Evolutionary conservation across 805 yeast species (phyloP).

Genomic region (Hyphopichia homilentoma): DNA sequence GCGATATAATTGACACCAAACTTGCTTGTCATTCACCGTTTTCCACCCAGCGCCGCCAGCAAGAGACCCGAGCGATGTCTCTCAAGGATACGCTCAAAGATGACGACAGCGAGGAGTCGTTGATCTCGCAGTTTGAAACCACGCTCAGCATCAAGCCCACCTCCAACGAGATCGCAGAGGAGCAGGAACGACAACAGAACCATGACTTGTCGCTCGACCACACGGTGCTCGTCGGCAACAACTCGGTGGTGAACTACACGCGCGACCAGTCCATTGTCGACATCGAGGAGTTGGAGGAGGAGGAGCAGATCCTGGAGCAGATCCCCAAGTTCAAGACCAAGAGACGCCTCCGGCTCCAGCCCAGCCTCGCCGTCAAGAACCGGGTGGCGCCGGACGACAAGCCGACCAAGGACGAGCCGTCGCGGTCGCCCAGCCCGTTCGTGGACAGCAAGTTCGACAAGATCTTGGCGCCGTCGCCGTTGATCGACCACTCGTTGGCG

Average conservation of each 20-base stretch:
- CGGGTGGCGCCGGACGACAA: conserved; percentile 1
- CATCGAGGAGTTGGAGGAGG: conserved; percentile 32
- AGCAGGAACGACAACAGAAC: conserved; percentile 13
- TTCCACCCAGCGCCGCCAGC: no score
- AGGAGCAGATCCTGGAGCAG: conserved; percentile 31
- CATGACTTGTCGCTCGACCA: conserved; percentile 39
- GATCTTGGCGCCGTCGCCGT: conserved; percentile 30
- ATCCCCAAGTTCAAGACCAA: conserved; percentile 35
- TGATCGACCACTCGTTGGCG: conserved; percentile 30
- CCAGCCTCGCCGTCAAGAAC: conserved; percentile 17
- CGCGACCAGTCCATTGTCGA: conserved; percentile 31
- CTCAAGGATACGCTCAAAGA: no score
- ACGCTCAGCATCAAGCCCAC: conserved; percentile 39
- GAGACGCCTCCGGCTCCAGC: conserved; percentile 25
- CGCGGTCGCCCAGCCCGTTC: conserved; percentile 4
- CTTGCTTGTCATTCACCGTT: no score
- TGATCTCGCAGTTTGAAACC: conserved; percentile 42
- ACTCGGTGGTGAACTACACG: conserved; percentile 23
- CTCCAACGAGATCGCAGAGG: conserved; percentile 30
- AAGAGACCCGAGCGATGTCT: no score
- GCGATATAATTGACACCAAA: no score
- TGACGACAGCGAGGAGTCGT: conserved; percentile 34
- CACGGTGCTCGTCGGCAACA: conserved; percentile 24
- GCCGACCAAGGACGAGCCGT: conserved; percentile 4
- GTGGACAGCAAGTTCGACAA: conserved; percentile 22